Evolutionary conservation across 1,284 basidiomycete genomes (phyloP).

Genomic region (Sanghuangporus sanghuang): DNA sequence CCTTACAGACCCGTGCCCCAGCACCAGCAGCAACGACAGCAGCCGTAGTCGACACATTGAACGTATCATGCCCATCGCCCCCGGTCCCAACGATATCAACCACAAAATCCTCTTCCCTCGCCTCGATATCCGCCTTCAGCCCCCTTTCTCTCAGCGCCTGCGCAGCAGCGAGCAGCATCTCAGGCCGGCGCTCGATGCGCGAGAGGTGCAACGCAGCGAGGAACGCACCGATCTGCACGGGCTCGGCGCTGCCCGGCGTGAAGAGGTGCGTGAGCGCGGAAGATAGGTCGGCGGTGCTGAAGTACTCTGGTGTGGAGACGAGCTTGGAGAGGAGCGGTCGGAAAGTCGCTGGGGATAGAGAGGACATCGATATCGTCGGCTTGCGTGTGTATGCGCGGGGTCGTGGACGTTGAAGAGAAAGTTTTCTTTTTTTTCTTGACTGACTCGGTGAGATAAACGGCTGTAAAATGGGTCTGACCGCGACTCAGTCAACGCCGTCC

Average conservation of each 20-base stretch:
- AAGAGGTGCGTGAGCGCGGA: constrained; percentile 71
- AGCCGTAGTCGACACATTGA: constrained; percentile 96
- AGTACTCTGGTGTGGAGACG: constrained; percentile 71
- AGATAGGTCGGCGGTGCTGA: constrained; percentile 67
- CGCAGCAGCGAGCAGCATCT: constrained; percentile 74
- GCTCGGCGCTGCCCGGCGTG: constrained; percentile 53
- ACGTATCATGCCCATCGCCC: constrained; percentile 96
- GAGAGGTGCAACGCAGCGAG: constrained; percentile 77
- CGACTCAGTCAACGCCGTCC: background rate
- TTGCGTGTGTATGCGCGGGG: background rate
- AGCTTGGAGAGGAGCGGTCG: constrained; percentile 72
- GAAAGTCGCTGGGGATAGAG: constrained; percentile 51
- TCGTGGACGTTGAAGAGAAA: background rate
- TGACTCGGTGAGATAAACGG: background rate
- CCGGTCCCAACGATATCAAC: constrained; percentile 78
- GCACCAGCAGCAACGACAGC: constrained; percentile 93
- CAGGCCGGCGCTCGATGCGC: constrained; percentile 68
- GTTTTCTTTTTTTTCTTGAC: background rate
- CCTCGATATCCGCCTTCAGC: constrained; percentile 53
- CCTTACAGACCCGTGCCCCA: constrained; percentile 91
- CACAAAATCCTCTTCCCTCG: constrained; percentile 56
- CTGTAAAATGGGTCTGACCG: background rate
- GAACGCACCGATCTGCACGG: constrained; percentile 79
- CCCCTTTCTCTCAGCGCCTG: constrained; percentile 65
- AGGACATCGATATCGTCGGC: background rate